A percentile compares a stretch with the other conserved stretches of the same genome.
These are phyloP conservation scores for Plasmodium inui DNA, from an alignment of 169 alveolate species.

Conservation along the genomic window DNA sequence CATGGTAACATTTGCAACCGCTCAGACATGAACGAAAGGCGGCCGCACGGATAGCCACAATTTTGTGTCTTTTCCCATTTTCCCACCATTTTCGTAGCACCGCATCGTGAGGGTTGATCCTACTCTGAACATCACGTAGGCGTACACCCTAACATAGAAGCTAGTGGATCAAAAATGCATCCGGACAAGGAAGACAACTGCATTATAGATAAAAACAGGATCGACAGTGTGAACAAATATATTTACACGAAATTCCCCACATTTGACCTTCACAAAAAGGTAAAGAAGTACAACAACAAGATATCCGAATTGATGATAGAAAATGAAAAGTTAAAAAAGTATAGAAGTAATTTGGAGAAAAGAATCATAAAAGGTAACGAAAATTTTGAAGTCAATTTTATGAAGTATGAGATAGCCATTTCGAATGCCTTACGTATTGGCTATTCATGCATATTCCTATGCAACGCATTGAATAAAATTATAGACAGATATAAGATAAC, in stretches of 20 bases:
- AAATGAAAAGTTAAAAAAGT: constrained; percentile 52
- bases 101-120: not conserved
- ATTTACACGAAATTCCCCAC: constrained; percentile 65
- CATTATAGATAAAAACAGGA: constrained; percentile 28
- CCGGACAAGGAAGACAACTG: not conserved
- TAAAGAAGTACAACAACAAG: constrained; percentile 47
- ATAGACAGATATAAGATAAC: constrained; percentile 18
- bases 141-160: not conserved
- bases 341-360: constrained; percentile 33
- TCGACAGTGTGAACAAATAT: constrained; percentile 35
- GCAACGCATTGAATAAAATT: constrained; percentile 21
- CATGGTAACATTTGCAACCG: not conserved
- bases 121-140: not conserved
- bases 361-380: constrained; percentile 36
- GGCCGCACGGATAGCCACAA: not conserved
- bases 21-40: not conserved
- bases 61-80: not conserved
- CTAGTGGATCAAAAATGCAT: constrained; percentile 1
- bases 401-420: constrained; percentile 60
- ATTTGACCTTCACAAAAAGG: constrained; percentile 66
- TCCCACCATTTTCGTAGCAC: not conserved
- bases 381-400: constrained; percentile 51
- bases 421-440: constrained; percentile 65
- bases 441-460: constrained; percentile 32
- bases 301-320: constrained; percentile 62